Evolutionary conservation across 495 filamentous ascomycete genomes (phyloP), one percentile per base, ranked within the genome.

Genomic region (Hypoxylon lenormandii): DNA sequence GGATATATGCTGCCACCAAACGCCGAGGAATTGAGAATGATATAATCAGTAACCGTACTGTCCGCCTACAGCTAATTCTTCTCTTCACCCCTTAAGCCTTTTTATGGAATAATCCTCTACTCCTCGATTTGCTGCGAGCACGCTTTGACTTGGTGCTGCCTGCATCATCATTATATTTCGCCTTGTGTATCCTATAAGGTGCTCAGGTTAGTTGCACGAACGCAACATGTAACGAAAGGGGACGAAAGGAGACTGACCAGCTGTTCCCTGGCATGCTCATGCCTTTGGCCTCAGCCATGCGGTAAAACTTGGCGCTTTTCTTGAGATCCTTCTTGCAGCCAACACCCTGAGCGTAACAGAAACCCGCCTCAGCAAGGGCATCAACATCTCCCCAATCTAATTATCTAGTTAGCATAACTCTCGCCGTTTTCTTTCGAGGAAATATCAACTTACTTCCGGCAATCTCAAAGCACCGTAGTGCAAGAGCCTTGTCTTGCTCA

Each of bases 211-310:
- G 60, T 58, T 7, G 22, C 5, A 40, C 6, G 47, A n/a, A 18
- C 26, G 12, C n/a, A 13, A 5, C 36, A 26, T 2, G 23, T 26
- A 13, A 6, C 4, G 1, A n/a, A n/a, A n/a, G n/a, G n/a, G n/a
- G n/a, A 63, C 79, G 66, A 73, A 52, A 48, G n/a, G 30, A 36
- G 51, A 84, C 91, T 54, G 84, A 97, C 95, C 95, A 98, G 82
- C 91, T 95, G 77, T 97, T 98, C 38, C 95, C 95, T 46, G 96
- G 90, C 93, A 98, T 98, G 74, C 87, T 96, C 83, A 97, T 92
- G 12, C 95, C 95, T 81, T 94, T 94, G 22, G 87, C 87, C 76
- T 97, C 95, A 0, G 95, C 95, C 82, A 89, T 83, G 1, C 95
- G 88, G 73, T 98, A 98, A 69, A 92, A 93, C 57, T 88, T 89